These are phyloP conservation scores for Colletotrichum somersetense DNA, from an alignment of 2,329 filamentous ascomycete species.

Conservation along the genomic window DNA sequence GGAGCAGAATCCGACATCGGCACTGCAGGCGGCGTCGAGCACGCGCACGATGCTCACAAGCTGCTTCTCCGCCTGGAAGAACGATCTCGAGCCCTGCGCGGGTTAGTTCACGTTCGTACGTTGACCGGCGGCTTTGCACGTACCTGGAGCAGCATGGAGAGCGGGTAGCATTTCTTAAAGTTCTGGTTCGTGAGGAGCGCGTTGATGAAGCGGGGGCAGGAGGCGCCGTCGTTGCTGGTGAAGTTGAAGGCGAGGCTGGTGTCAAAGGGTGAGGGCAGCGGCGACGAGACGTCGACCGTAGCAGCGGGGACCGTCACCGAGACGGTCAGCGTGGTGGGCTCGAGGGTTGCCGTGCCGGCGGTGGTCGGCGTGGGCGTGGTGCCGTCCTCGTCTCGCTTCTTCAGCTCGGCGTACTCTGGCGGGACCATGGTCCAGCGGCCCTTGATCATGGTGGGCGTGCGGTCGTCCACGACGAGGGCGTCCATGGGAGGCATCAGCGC, in stretches of 20 bases:
- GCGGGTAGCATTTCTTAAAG: slow-evolving; percentile 81
- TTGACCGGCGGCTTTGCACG: slow-evolving; percentile 45
- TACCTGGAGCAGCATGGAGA: slow-evolving; percentile 87
- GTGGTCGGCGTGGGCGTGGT: slow-evolving; percentile 33
- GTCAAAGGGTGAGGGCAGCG: slow-evolving; percentile 76
- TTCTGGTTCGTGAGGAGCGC: slow-evolving; percentile 73
- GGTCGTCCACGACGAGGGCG: slow-evolving; percentile 40
- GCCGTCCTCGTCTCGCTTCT: slow-evolving; percentile 46
- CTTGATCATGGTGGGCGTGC: slow-evolving; percentile 40
- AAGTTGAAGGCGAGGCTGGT: slow-evolving; percentile 74
- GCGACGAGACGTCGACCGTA: slow-evolving; percentile 50
- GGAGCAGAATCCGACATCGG: slow-evolving; percentile 75
- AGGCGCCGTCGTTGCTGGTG: slow-evolving; percentile 60
- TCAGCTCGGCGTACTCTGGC: slow-evolving; percentile 38
- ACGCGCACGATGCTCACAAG: slow-evolving; percentile 79
- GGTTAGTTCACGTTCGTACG: slow-evolving; percentile 43
- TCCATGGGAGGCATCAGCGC: slow-evolving; percentile 23
- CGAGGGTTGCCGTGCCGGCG: slow-evolving; percentile 11
- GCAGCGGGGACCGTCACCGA: slow-evolving; percentile 44
- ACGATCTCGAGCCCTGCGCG: slow-evolving; percentile 80
- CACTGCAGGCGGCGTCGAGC: slow-evolving; percentile 82
- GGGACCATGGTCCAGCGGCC: slow-evolving; percentile 44
- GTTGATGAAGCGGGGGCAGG: slow-evolving; percentile 77
- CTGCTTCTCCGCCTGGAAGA: slow-evolving; percentile 84
- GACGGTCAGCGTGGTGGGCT: slow-evolving; percentile 32